These are phyloP conservation scores for Plasmodium coatneyi DNA, from an alignment of 169 alveolate species.

Conservation along the genomic window DNA sequence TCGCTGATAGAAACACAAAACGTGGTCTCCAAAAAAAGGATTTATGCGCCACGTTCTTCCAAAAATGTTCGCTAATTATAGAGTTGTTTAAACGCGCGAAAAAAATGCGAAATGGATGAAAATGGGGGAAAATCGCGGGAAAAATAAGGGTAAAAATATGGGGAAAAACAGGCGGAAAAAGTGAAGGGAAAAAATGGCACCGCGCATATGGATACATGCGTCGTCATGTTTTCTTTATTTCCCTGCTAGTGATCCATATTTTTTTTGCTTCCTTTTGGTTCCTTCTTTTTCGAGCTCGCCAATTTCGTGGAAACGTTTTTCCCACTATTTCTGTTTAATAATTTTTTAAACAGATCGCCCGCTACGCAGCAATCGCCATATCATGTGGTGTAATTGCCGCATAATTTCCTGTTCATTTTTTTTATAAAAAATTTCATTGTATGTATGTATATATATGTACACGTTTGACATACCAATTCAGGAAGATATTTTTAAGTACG, in stretches of 20 bases:
- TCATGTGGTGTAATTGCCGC: conserved; percentile 1
- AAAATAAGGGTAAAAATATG: neutral
- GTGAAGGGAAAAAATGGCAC: neutral
- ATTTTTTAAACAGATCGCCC: neutral
- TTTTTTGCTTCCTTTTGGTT: neutral
- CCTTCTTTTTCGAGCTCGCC: neutral
- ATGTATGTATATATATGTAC: neutral
- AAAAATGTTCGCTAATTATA: neutral
- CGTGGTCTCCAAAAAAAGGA: neutral
- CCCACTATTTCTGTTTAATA: neutral
- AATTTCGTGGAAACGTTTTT: neutral
- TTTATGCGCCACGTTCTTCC: neutral
- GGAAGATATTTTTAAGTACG: conserved; percentile 75
- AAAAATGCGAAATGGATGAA: neutral
- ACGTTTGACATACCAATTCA: neutral
- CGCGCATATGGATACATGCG: neutral
- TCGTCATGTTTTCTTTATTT: neutral
- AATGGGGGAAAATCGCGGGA: neutral
- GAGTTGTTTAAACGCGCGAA: neutral
- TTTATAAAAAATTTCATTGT: neutral
- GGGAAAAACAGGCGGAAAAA: neutral
- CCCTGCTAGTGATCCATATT: neutral
- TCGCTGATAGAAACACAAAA: neutral
- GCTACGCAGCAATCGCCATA: neutral
- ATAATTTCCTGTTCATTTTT: neutral